phyloP scores from a whole-genome alignment of 2,329 filamentous ascomycete genomes.

The Penicillium sp. region DNA sequence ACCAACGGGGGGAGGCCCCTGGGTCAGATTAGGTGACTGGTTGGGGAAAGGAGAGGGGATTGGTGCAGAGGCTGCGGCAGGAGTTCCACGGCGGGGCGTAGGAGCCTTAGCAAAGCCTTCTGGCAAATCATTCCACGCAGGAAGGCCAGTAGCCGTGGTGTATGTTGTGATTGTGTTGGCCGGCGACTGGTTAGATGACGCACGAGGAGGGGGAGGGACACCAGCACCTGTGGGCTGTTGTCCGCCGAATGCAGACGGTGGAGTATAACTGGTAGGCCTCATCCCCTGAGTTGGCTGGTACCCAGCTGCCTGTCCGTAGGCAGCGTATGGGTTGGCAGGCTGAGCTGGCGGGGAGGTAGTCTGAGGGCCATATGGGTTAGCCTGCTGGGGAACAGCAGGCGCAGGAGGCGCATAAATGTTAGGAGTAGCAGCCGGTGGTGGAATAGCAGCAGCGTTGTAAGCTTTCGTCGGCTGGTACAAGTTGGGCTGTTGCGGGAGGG shows the following conservation, averaged over 20 bases:
- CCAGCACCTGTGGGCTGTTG: constrained; percentile 45
- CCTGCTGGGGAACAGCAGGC: constrained; percentile 27
- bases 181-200: constrained; percentile 65
- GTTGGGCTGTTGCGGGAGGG: constrained; percentile 39
- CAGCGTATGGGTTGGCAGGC: constrained; percentile 35
- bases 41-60: constrained; percentile 75
- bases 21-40: constrained; percentile 52
- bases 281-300: constrained; percentile 58
- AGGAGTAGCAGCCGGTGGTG: constrained; percentile 17
- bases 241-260: constrained; percentile 47
- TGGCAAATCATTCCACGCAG: constrained; percentile 94
- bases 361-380: constrained; percentile 55
- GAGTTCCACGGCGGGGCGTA: constrained; percentile 72
- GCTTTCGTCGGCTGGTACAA: constrained; percentile 38
- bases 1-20: constrained; percentile 54
- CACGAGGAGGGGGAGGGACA: constrained; percentile 63
- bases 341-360: constrained; percentile 23
- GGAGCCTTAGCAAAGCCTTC: constrained; percentile 72
- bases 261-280: constrained; percentile 42
- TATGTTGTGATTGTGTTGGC: constrained; percentile 62
- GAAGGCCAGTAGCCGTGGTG: constrained; percentile 64
- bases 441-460: constrained; percentile 31
- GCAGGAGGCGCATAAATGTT: constrained; percentile 46
- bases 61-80: constrained; percentile 59
- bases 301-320: constrained; percentile 43